Base-by-base conservation (phyloP, 495 filamentous ascomycete species). In the Collariella sp. region DNA sequence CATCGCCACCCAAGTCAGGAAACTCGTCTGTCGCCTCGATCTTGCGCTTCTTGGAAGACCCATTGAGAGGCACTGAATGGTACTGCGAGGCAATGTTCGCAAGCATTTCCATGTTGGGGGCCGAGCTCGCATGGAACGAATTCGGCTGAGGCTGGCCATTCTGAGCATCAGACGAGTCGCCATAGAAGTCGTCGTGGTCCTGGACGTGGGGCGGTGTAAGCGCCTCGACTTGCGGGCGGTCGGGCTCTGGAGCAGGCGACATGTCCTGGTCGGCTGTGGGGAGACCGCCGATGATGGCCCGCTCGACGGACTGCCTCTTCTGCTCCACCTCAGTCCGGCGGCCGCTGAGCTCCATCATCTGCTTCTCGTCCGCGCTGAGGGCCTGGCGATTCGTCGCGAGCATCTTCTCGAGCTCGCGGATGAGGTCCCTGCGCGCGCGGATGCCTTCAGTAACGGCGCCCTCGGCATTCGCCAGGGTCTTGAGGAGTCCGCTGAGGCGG, bases 361-460 rank as follows among this genome's bases (percentile, higher is more conserved):
- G 72, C 5, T 72, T 65, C 59, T 93, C 80, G 44, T 99, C 93
- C 15, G 67, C 73, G 1, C 73, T 71, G 1, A 96, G 70, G 2
- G 83, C 81, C 0, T 76, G 72, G n/a, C 84, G 81, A 65, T 93
- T 89, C 20, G 77, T 80, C 19, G 82, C 78, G 1, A 99, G 72
- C 5, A 97, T 68, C 57, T 87, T 91, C 69, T 96, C 89, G 7
- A 97, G 75, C 2, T 83, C 89, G 20, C 78, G 73, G 12, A 97
- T 83, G 19, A 97, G 76, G 19, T 82, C 77, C 38, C 78, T 78
- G 16, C 94, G 86, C 2, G 90, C 87, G 62, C 91, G 91, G 64
- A 99, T 88, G 55, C 86, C 86, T 54, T 94, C 89, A 3, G 87
- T 85, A 1, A 97, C 88, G 0, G 91, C 91, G 39, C 82, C 86